Percentiles rank a stretch among this genome's conserved stretches.
Evolutionary conservation across 2,329 filamentous ascomycete genomes (phyloP).

Genomic region (Ophiostoma sp.): DNA sequence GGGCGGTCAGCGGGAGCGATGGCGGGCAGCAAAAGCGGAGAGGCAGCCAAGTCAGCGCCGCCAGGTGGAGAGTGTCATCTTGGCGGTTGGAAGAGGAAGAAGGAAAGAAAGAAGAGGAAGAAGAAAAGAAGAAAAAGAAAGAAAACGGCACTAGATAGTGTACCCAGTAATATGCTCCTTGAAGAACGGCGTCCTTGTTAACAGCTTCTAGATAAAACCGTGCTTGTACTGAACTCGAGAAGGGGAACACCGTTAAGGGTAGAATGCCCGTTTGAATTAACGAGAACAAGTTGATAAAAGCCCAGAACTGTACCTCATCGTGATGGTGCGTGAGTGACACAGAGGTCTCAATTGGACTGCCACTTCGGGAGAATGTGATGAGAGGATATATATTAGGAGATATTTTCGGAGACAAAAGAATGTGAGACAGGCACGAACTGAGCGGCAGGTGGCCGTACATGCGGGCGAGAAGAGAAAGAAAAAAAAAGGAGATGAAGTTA

Average conservation of each 20-base stretch:
- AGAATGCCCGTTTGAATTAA: neutral
- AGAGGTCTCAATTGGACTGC: neutral
- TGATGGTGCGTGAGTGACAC: neutral
- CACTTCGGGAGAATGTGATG: neutral
- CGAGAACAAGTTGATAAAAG: neutral
- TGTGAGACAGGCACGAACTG: neutral
- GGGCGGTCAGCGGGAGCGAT: conserved; percentile 19
- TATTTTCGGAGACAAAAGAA: neutral
- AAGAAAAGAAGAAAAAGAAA: neutral
- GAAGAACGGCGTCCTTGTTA: neutral
- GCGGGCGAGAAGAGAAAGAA: neutral
- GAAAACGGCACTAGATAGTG: no score
- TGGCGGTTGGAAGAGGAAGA: neutral
- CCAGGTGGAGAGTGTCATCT: neutral
- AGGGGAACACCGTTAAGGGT: no score
- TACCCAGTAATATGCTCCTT: no score
- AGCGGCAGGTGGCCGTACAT: neutral
- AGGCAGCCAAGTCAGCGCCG: conserved; percentile 12
- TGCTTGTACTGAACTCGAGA: no score
- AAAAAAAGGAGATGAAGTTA: neutral
- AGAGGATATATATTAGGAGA: neutral
- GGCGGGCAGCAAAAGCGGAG: conserved; percentile 24
- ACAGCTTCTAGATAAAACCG: no score
- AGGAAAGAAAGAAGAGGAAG: neutral
- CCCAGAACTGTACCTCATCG: neutral